A percentile compares a stretch with the other conserved stretches of the same genome.
phyloP scores from a whole-genome alignment of 805 yeast species.

The Brettanomyces naardenensis region DNA sequence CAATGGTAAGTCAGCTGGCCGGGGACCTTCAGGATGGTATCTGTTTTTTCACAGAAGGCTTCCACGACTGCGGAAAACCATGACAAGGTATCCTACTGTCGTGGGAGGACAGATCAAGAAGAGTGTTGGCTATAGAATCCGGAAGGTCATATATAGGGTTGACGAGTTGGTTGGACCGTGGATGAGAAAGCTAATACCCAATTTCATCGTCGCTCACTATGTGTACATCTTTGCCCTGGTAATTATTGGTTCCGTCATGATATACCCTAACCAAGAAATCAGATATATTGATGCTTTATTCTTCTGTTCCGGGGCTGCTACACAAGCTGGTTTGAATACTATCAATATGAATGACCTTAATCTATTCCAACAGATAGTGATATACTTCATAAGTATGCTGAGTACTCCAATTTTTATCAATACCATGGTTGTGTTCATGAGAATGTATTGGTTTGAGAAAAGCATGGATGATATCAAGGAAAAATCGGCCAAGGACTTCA shows the following conservation, averaged over 20 bases:
- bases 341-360: slow-evolving; percentile 55
- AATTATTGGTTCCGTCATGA: slow-evolving; percentile 62
- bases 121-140: slow-evolving; percentile 22
- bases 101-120: slow-evolving; percentile 12
- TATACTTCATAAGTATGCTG: slow-evolving; percentile 54
- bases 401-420: slow-evolving; percentile 89
- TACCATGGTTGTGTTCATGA: slow-evolving; percentile 62
- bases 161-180: slow-evolving; percentile 34
- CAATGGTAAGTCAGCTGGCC: too few species aligned
- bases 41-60: slow-evolving; percentile 1
- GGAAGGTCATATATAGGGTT: slow-evolving; percentile 30
- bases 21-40: background rate
- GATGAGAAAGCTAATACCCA: slow-evolving; percentile 36
- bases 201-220: slow-evolving; percentile 61
- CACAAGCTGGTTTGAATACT: slow-evolving; percentile 91
- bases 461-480: slow-evolving; percentile 76
- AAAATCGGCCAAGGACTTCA: slow-evolving; percentile 68
- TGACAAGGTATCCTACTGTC: background rate
- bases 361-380: slow-evolving; percentile 71
- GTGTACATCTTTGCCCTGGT: slow-evolving; percentile 54
- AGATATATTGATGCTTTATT: slow-evolving; percentile 75
- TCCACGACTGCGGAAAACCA: background rate
- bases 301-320: slow-evolving; percentile 65
- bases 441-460: slow-evolving; percentile 86
- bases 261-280: slow-evolving; percentile 66